phyloP scores from a whole-genome alignment of 257 asterid genomes.

The Ballota nigra region DNA sequence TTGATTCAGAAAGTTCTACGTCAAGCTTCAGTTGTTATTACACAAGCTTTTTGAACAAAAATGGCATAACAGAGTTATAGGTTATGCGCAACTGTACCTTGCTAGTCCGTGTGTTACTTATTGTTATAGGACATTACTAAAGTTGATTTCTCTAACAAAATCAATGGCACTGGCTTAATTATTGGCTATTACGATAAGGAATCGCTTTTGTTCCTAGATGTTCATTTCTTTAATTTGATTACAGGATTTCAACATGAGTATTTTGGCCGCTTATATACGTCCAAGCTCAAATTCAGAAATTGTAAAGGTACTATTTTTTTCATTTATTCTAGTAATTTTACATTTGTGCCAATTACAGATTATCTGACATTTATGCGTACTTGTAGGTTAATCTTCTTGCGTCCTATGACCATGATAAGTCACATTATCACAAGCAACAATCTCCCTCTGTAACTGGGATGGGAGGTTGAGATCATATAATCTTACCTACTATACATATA shows the following conservation, averaged over 20 bases:
- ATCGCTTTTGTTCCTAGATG: neutral
- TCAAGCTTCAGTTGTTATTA: conserved; percentile 4
- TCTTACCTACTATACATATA: neutral
- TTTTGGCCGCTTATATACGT: conserved; percentile 80
- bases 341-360: neutral
- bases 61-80: neutral
- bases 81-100: neutral
- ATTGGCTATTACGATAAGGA: neutral
- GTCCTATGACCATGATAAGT: conserved; percentile 50
- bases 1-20: neutral
- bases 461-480: conserved; percentile 56
- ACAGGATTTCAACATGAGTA: conserved; percentile 85
- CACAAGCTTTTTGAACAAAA: neutral
- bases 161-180: neutral
- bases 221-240: conserved; percentile 24
- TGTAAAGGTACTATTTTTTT: conserved; percentile 55
- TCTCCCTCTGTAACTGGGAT: conserved; percentile 42
- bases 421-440: conserved; percentile 33
- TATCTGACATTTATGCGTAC: conserved; percentile 24
- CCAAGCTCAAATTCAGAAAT: conserved; percentile 86
- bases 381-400: conserved; percentile 76
- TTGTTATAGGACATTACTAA: neutral
- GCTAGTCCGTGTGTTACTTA: neutral
- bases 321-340: neutral
- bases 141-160: neutral